phyloP scores from a whole-genome alignment of 352 stramenopile species.

The Pythium insidiosum region DNA sequence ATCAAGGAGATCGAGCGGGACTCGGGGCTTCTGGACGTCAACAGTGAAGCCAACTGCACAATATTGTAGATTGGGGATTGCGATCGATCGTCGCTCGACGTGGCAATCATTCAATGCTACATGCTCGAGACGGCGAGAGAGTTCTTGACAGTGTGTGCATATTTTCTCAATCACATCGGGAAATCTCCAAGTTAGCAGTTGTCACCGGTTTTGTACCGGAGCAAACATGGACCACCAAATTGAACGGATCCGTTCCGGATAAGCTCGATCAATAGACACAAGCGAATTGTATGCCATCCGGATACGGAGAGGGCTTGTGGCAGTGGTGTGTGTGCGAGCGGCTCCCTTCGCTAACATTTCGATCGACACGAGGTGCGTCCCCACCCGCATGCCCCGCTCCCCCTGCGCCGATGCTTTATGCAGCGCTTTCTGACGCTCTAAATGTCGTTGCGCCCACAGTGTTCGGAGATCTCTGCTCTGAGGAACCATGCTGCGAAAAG shows the following conservation, averaged over 20 bases:
- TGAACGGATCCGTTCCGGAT: constrained; percentile 16
- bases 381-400: no score
- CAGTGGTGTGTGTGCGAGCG: constrained; percentile 16
- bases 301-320: constrained; percentile 21
- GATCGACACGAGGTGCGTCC: constrained; percentile 23
- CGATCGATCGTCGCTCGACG: no score
- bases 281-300: constrained; percentile 9
- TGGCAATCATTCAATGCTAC: no score
- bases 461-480: no score
- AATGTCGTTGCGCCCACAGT: no score
- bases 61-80: no score
- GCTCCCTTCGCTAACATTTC: constrained; percentile 20
- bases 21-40: constrained; percentile 80
- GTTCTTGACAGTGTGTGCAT: no score
- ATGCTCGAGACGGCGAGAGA: no score
- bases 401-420: no score
- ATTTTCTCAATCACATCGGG: no score
- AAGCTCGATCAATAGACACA: neutral
- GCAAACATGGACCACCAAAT: constrained; percentile 21
- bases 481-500: constrained; percentile 86
- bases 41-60: constrained; percentile 55
- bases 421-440: no score
- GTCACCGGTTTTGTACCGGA: constrained; percentile 11
- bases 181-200: no score
- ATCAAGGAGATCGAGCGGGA: constrained; percentile 88